Evolutionary conservation across 2,329 filamentous ascomycete species (phyloP).

Genomic region (Acrocalymma vagum): DNA sequence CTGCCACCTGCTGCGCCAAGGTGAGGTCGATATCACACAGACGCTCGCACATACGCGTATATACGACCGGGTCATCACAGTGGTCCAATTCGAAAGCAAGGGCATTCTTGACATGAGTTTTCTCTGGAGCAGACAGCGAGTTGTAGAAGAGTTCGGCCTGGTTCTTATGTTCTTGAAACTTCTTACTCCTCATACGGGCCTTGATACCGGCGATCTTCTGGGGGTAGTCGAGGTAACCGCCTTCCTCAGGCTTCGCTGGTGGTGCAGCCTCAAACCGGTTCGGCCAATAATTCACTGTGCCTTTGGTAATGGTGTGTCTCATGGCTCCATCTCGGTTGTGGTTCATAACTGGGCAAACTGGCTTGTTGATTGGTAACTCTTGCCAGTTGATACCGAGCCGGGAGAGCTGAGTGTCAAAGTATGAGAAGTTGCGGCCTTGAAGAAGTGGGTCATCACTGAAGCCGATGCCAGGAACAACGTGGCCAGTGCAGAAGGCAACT

Average conservation of each 20-base stretch:
- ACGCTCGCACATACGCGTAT: conserved; percentile 72
- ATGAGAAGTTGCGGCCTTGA: conserved; percentile 76
- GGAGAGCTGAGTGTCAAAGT: conserved; percentile 74
- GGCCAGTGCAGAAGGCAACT: conserved; percentile 81
- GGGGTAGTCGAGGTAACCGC: conserved; percentile 74
- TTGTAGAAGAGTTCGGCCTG: conserved; percentile 88
- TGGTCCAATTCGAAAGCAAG: conserved; percentile 79
- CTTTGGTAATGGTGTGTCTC: conserved; percentile 76
- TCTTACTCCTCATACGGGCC: conserved; percentile 70
- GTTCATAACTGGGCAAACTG: conserved; percentile 78
- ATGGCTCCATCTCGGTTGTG: conserved; percentile 78
- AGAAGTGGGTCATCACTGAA: conserved; percentile 78
- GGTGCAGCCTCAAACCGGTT: conserved; percentile 72
- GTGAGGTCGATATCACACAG: conserved; percentile 76
- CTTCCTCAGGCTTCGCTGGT: conserved; percentile 68
- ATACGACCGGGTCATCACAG: conserved; percentile 81
- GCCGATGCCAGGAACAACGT: conserved; percentile 80
- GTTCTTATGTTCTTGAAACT: conserved; percentile 80
- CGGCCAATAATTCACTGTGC: conserved; percentile 81
- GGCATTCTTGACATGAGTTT: conserved; percentile 67
- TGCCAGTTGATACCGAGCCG: conserved; percentile 79
- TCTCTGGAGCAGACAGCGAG: conserved; percentile 73
- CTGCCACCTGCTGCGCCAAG: conserved; percentile 74
- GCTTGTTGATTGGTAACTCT: conserved; percentile 79
- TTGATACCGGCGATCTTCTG: conserved; percentile 75